phyloP scores from a whole-genome alignment of 2,329 filamentous ascomycete genomes.

The Pseudovirgaria hyperparasitica region DNA sequence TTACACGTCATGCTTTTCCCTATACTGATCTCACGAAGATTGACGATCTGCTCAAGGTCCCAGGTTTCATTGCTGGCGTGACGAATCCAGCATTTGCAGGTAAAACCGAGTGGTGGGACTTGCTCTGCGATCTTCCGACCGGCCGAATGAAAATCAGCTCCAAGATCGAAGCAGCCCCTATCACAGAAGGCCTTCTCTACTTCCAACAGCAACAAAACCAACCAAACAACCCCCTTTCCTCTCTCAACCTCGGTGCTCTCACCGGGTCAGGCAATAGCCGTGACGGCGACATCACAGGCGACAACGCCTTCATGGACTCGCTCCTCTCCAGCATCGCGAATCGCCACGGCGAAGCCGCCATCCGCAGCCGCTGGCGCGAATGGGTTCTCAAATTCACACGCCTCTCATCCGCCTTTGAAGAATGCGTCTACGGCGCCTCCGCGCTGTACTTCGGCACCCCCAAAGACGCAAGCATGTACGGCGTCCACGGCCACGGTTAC shows the following conservation, averaged over 20 bases:
- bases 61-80: slow-evolving; percentile 93
- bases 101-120: slow-evolving; percentile 96
- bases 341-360: slow-evolving; percentile 72
- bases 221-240: slow-evolving; percentile 9
- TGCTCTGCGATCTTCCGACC: slow-evolving; percentile 83
- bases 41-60: slow-evolving; percentile 88
- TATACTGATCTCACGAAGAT: slow-evolving; percentile 98
- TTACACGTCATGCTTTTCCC: slow-evolving; percentile 91
- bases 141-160: slow-evolving; percentile 91
- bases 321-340: slow-evolving; percentile 73
- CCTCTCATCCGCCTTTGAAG: slow-evolving; percentile 86
- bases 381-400: slow-evolving; percentile 93
- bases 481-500: slow-evolving; percentile 74
- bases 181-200: slow-evolving; percentile 74
- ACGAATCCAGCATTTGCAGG: slow-evolving; percentile 94
- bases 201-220: slow-evolving; percentile 66
- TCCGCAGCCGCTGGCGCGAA: slow-evolving; percentile 83
- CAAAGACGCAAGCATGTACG: slow-evolving; percentile 40
- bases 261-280: slow-evolving; percentile 23
- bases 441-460: slow-evolving; percentile 75
- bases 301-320: slow-evolving; percentile 78
- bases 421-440: slow-evolving; percentile 86
- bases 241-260: neutral
- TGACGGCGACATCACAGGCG: slow-evolving; percentile 61
- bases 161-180: slow-evolving; percentile 65